Conservation (phyloP, 1,139 yeast genomes). For the Saccharomycopsis crataegensis region DNA sequence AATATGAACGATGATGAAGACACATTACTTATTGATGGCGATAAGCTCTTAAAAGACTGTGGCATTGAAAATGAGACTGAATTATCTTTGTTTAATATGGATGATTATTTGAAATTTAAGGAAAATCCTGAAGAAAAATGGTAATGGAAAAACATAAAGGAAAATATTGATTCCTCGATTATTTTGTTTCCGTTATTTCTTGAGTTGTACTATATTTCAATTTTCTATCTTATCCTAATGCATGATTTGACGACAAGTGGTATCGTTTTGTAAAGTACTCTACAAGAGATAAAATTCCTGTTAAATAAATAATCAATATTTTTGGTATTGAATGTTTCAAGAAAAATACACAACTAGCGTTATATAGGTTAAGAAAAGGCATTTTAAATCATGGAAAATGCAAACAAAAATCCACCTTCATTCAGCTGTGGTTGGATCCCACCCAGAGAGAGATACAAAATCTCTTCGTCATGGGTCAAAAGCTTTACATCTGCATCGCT, state of each 20-base stretch:
- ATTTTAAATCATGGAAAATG: too few relatives aligned
- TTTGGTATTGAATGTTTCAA: too few relatives aligned
- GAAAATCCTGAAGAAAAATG: constrained; percentile 87
- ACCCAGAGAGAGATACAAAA: constrained; percentile 23
- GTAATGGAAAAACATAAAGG: constrained; percentile 30
- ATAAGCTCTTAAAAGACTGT: constrained; percentile 48
- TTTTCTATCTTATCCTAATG: too few relatives aligned
- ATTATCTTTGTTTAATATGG: constrained; percentile 64
- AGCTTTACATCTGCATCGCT: constrained; percentile 23
- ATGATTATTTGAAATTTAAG: constrained; percentile 61
- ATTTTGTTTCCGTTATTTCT: too few relatives aligned
- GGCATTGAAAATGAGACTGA: constrained; percentile 90
- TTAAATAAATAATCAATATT: too few relatives aligned
- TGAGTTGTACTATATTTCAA: too few relatives aligned
- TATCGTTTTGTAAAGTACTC: too few relatives aligned
- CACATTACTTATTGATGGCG: constrained; percentile 39
- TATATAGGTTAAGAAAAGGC: too few relatives aligned
- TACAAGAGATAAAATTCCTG: too few relatives aligned
- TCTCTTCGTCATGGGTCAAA: constrained; percentile 16
- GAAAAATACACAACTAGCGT: constrained; percentile 15
- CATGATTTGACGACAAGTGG: too few relatives aligned
- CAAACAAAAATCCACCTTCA: not conserved
- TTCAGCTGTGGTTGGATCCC: constrained; percentile 27
- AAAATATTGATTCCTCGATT: too few relatives aligned
- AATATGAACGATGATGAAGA: constrained; percentile 77